Evolutionary conservation across 192 early-diverging fungal genomes (phyloP).

Genomic region (Coemansia sp.): DNA sequence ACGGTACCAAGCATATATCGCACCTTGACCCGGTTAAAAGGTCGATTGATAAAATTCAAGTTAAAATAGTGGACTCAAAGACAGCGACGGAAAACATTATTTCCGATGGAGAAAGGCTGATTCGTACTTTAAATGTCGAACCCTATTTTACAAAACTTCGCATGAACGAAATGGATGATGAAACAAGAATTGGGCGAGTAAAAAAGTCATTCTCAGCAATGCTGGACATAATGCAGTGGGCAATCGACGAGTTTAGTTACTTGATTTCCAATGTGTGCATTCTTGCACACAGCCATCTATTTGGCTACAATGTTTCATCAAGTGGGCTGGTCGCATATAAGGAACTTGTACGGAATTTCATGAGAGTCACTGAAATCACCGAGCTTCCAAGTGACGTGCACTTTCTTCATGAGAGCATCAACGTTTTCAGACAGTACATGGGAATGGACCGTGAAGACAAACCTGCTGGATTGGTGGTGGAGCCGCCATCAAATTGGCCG

Average conservation of each 20-base stretch:
- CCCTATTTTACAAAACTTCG: background rate
- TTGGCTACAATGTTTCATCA: constrained; percentile 7
- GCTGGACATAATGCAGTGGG: constrained; percentile 28
- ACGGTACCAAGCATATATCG: background rate
- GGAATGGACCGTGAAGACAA: constrained; percentile 30
- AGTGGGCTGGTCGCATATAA: constrained; percentile 22
- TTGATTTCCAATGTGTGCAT: no score
- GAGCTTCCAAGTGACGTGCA: constrained; percentile 13
- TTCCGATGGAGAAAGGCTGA: no score
- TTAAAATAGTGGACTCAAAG: background rate
- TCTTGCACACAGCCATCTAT: no score
- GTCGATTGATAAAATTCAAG: constrained; percentile 12
- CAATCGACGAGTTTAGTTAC: no score
- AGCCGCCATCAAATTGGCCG: constrained; percentile 70
- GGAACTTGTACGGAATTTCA: constrained; percentile 8
- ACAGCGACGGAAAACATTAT: no score
- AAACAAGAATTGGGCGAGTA: constrained; percentile 65
- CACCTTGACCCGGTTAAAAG: constrained; percentile 1
- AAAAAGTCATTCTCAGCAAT: constrained; percentile 58
- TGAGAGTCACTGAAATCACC: constrained; percentile 3
- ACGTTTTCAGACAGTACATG: constrained; percentile 31
- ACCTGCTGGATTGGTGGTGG: constrained; percentile 37
- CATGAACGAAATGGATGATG: constrained; percentile 35
- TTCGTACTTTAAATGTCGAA: background rate
- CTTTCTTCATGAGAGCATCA: constrained; percentile 13